phyloP scores from a whole-genome alignment of 345 rosid species.

The Salix exigua region DNA sequence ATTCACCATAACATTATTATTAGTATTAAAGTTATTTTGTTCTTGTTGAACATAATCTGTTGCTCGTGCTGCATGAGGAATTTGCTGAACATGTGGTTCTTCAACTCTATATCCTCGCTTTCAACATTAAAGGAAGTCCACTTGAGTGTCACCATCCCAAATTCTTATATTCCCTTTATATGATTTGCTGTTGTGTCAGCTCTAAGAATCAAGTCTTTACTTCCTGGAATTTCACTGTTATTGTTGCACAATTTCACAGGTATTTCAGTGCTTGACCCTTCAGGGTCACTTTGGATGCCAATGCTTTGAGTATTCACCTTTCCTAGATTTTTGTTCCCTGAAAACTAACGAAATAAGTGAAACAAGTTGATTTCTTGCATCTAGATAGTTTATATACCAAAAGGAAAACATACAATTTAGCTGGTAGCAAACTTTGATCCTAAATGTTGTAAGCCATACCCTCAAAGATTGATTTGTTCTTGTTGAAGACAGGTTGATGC shows the following conservation, averaged over 20 bases:
- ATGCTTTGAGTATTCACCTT: background rate
- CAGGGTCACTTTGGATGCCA: background rate
- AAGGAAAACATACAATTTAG: background rate
- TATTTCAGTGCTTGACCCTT: background rate
- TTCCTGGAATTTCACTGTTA: background rate
- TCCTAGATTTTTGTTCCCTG: background rate
- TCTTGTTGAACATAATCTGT: background rate
- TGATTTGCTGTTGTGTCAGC: background rate
- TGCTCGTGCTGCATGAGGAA: background rate
- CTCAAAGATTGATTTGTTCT: background rate
- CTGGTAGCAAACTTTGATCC: background rate
- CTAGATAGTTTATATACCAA: background rate
- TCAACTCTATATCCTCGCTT: background rate
- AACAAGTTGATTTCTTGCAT: background rate
- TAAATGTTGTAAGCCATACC: background rate
- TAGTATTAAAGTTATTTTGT: background rate
- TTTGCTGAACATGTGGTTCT: background rate
- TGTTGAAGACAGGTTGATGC: background rate
- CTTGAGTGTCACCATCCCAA: background rate
- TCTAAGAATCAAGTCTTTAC: background rate
- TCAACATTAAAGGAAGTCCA: background rate
- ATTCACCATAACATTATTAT: background rate
- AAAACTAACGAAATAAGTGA: background rate
- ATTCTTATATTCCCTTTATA: background rate
- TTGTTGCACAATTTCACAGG: background rate